Evolutionary conservation across 179 eudicot species (phyloP), one percentile per base, ranked within the genome.

Genomic region (Camellia oleifera): DNA sequence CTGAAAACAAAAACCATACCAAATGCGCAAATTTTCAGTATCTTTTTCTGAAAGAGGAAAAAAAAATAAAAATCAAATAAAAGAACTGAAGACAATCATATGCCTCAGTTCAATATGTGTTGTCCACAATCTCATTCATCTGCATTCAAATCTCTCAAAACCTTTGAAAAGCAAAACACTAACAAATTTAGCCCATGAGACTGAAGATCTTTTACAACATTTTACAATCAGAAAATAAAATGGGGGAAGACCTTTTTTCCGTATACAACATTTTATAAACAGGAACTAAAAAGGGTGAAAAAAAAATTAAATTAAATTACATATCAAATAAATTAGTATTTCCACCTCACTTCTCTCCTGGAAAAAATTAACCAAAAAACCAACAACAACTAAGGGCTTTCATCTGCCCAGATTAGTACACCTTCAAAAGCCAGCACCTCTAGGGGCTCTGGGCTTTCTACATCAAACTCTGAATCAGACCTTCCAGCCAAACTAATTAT

Each of bases 391-490:
- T 26, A 8, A 64, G 12, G 69, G 69, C 26, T 64, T 4, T 64
- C 5, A 10, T 26, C 42, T 13, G 26, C 18, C 0, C 40, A 64
- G 13, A 64, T 26, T 10, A 23, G 69, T 20, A 64, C 40, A 32
- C 69, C 69, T 64, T n/a, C 14, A 64, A 64, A 64, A 64, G 12
- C 12, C 69, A 26, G 69, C 69, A 64, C 69, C 67, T 64, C 69
- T 9, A 7, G 5, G 7, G 52, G 5, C 58, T 54, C 42, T 2
- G 26, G 44, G 40, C 69, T 10, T 64, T 64, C 10, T 0, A 20
- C 69, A 20, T 20, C 12, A 10, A 64, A 23, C 69, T 26, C 44
- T 14, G 5, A 61, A 61, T 17, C 65, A 7, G 42, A 9, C 69
- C 69, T 23, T 13, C 18, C 13, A 2, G 69, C 14, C 69, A 64